A percentile compares a stretch with the other conserved stretches of the same genome.
phyloP scores from a whole-genome alignment of 148 eudicot genomes.

The Agrostemma githago region DNA sequence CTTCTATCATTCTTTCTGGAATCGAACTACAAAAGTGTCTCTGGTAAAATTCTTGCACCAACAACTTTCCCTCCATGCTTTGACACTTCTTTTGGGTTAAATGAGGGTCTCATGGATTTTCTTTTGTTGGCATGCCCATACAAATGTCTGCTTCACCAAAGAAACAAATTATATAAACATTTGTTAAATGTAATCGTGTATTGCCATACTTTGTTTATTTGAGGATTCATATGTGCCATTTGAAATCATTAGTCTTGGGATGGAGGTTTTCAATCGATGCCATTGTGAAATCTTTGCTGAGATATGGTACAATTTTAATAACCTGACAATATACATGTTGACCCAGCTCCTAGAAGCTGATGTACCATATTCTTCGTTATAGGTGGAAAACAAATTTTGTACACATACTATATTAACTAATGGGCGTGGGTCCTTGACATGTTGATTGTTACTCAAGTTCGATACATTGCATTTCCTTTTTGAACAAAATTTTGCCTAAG shows the following conservation, averaged over 20 bases:
- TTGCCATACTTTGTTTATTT: not conserved
- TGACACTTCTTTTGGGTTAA: not conserved
- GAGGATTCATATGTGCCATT: no score
- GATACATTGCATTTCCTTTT: not conserved
- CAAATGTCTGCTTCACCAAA: not conserved
- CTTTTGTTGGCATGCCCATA: not conserved
- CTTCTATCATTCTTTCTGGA: slow-evolving; percentile 96
- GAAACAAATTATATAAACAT: not conserved
- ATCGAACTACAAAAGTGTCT: slow-evolving; percentile 88
- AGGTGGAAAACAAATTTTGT: no score
- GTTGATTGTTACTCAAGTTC: not conserved
- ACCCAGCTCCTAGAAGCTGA: no score
- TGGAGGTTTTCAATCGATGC: no score
- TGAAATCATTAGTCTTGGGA: no score
- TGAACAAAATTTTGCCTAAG: not conserved
- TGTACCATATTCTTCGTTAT: no score
- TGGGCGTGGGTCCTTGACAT: not conserved
- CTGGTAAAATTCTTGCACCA: slow-evolving; percentile 43
- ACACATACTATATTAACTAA: no score
- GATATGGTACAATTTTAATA: no score
- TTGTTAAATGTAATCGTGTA: not conserved
- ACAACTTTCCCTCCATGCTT: slow-evolving; percentile 1
- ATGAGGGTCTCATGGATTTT: not conserved
- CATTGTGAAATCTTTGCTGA: no score
- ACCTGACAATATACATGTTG: no score